Conservation (phyloP, 352 stramenopile genomes). For the Peronospora farinosa region DNA sequence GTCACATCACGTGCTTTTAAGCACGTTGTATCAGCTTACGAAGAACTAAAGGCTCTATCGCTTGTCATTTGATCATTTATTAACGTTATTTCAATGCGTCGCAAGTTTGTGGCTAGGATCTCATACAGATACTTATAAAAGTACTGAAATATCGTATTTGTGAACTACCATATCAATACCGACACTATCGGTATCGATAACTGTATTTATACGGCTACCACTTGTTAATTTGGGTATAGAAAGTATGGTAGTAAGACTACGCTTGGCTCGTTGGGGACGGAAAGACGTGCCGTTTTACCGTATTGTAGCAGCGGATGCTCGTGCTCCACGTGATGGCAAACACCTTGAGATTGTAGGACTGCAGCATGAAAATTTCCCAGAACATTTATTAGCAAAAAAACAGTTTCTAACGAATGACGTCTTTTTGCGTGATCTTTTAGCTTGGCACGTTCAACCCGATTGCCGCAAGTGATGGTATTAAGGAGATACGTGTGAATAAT, state of each 20-base stretch:
- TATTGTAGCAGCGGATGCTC: conserved; percentile 80
- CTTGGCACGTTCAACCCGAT: conserved; percentile 86
- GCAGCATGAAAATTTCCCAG: not conserved
- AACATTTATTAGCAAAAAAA: not conserved
- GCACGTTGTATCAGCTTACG: too few species aligned
- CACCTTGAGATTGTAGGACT: conserved; percentile 79
- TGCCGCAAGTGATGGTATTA: conserved; percentile 72
- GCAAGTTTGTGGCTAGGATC: too few species aligned
- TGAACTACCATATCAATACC: too few species aligned
- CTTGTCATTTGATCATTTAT: too few species aligned
- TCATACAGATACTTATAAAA: too few species aligned
- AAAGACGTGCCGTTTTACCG: conserved; percentile 87
- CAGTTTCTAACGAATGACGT: not conserved
- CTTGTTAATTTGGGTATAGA: conserved; percentile 13
- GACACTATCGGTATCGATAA: not conserved
- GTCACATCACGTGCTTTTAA: too few species aligned
- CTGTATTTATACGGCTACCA: conserved; percentile 11
- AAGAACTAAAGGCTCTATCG: too few species aligned
- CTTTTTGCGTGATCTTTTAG: conserved; percentile 23
- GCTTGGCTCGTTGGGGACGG: conserved; percentile 77
- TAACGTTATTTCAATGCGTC: too few species aligned
- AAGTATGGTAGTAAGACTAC: conserved; percentile 82
- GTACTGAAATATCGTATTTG: too few species aligned
- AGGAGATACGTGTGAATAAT: conserved; percentile 84
- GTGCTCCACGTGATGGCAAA: conserved; percentile 76